Percentiles rank a stretch among this genome's conserved stretches.
These are phyloP conservation scores for Agaricus subrufescens DNA, from an alignment of 768 basidiomycete species.

Conservation along the genomic window DNA sequence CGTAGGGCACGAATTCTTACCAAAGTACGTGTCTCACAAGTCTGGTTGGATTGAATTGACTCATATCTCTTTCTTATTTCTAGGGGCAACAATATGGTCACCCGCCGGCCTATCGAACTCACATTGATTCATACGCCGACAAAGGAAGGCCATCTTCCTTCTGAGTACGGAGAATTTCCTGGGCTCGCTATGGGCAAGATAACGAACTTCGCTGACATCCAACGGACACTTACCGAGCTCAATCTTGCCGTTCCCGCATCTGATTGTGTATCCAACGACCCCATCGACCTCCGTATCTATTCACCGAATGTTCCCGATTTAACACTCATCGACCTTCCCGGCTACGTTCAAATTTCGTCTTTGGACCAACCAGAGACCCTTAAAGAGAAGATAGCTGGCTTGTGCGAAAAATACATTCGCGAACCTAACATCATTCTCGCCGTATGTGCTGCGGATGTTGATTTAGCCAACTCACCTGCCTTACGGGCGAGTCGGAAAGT, in stretches of 20 bases:
- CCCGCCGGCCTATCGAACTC: conserved; percentile 94
- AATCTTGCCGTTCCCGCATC: conserved; percentile 90
- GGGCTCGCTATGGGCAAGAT: conserved; percentile 85
- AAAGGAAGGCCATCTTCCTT: conserved; percentile 45
- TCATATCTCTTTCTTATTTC: not conserved
- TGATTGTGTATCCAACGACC: conserved; percentile 89
- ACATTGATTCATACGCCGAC: conserved; percentile 91
- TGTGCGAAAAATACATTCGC: conserved; percentile 98
- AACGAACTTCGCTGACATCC: conserved; percentile 87
- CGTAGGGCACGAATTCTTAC: conserved; percentile 96
- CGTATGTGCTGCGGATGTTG: conserved; percentile 97
- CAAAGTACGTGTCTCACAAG: conserved; percentile 65
- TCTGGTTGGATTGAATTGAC: not conserved
- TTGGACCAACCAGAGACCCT: conserved; percentile 94
- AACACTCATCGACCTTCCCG: conserved; percentile 95
- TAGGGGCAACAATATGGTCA: conserved; percentile 99
- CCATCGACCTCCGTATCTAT: conserved; percentile 96
- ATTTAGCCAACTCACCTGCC: conserved; percentile 96
- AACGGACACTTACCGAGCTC: conserved; percentile 89
- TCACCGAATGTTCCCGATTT: conserved; percentile 95
- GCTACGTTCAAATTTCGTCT: conserved; percentile 92
- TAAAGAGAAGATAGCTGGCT: conserved; percentile 83
- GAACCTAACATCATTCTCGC: conserved; percentile 99
- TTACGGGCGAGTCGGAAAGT: conserved; percentile 89
- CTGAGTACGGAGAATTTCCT: conserved; percentile 94